A percentile compares a stretch with the other conserved stretches of the same genome.
phyloP scores from a whole-genome alignment of 2,329 filamentous ascomycete genomes.

The Emmonsia crescens region DNA sequence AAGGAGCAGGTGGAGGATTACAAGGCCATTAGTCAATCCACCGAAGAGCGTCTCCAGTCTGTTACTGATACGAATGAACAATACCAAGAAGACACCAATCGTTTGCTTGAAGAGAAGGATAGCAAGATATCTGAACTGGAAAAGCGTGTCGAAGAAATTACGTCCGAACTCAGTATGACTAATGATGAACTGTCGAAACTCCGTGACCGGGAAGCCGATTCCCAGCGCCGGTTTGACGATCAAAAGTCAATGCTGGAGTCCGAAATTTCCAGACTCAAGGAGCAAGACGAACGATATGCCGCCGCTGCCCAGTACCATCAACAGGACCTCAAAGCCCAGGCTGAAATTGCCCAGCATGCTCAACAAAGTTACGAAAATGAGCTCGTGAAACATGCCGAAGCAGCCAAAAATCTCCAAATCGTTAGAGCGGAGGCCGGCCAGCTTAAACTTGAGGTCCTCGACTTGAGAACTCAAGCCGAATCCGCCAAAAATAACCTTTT shows the following conservation, averaged over 20 bases:
- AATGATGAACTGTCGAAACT: conserved; percentile 74
- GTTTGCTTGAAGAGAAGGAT: conserved; percentile 64
- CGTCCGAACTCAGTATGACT: conserved; percentile 65
- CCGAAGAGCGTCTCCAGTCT: conserved; percentile 77
- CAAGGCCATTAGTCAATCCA: conserved; percentile 72
- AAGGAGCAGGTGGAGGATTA: conserved; percentile 78
- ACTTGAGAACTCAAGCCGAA: conserved; percentile 69
- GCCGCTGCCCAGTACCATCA: conserved; percentile 76
- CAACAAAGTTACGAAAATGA: conserved; percentile 95
- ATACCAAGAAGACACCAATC: conserved; percentile 77
- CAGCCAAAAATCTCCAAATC: conserved; percentile 71
- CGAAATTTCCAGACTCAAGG: conserved; percentile 70
- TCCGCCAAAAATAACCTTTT: conserved; percentile 67
- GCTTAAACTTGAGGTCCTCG: conserved; percentile 66
- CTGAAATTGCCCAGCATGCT: conserved; percentile 82
- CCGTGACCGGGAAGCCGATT: conserved; percentile 69
- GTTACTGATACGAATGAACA: conserved; percentile 72
- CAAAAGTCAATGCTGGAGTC: conserved; percentile 70
- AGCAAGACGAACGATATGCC: conserved; percentile 68
- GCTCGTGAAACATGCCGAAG: conserved; percentile 87
- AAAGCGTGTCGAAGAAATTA: conserved; percentile 73
- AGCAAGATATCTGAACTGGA: conserved; percentile 68
- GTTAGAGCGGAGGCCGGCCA: conserved; percentile 72
- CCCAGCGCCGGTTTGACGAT: conserved; percentile 59
- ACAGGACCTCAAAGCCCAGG: conserved; percentile 84